These are phyloP conservation scores for Dissophora globulifera DNA, from an alignment of 192 early-diverging fungal species.

Conservation along the genomic window DNA sequence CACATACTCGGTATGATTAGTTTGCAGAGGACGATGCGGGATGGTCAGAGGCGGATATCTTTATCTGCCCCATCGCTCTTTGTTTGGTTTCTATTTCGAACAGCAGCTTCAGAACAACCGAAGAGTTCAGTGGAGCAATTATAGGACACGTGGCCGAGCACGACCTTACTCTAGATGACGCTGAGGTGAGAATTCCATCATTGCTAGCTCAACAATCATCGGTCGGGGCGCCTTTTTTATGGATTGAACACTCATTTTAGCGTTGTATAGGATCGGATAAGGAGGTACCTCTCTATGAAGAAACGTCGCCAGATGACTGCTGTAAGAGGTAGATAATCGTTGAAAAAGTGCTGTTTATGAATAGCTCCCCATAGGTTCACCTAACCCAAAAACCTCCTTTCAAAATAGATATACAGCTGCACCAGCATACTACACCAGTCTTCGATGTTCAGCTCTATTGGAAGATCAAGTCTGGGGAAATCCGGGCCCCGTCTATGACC, in stretches of 20 bases:
- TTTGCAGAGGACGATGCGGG: not conserved
- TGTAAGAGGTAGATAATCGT: no score
- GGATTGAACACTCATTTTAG: no score
- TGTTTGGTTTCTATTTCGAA: slow-evolving; percentile 6
- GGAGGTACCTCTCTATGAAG: no score
- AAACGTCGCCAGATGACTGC: no score
- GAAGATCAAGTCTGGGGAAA: not conserved
- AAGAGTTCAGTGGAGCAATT: slow-evolving; percentile 2
- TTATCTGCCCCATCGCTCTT: slow-evolving; percentile 10
- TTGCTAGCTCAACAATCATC: not conserved
- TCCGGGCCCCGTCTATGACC: not conserved
- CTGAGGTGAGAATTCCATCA: not conserved
- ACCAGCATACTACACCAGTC: not conserved
- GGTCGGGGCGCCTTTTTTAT: not conserved
- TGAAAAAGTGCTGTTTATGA: no score
- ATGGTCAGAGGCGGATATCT: slow-evolving; percentile 9
- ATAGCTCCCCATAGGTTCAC: no score
- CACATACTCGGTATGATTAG: not conserved
- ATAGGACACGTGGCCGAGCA: slow-evolving; percentile 12
- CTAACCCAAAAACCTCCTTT: no score
- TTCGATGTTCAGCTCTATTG: slow-evolving; percentile 16
- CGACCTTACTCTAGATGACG: not conserved
- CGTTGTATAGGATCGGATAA: no score
- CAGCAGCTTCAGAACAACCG: not conserved
- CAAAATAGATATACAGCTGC: no score